Percentiles rank a stretch among this genome's conserved stretches.
Conservation (phyloP, 768 basidiomycete genomes). For the Mycena kentingensis region DNA sequence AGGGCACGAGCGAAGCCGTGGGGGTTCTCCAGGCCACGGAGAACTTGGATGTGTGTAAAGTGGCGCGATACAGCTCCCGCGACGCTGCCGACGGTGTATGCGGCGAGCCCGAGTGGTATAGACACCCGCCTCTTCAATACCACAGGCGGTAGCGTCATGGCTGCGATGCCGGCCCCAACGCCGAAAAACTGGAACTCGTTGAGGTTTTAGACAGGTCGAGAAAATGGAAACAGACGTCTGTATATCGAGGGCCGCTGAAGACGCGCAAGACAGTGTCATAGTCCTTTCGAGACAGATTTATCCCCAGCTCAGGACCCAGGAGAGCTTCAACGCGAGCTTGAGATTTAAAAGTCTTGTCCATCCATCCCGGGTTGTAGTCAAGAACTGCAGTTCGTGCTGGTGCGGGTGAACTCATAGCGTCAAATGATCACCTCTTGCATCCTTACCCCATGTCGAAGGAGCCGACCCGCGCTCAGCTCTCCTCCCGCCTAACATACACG, state of each 20-base stretch:
- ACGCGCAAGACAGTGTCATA: constrained; percentile 9
- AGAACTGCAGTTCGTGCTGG: neutral
- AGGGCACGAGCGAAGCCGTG: constrained; percentile 20
- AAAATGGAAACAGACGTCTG: constrained; percentile 3
- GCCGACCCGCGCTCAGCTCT: constrained; percentile 70
- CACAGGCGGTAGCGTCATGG: neutral
- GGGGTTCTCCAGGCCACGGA: constrained; percentile 10
- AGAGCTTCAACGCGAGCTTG: constrained; percentile 6
- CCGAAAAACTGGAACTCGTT: neutral
- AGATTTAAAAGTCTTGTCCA: constrained; percentile 10
- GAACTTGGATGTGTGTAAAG: neutral
- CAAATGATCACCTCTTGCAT: neutral
- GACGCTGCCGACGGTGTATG: neutral
- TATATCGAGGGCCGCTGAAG: neutral
- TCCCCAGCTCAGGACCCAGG: constrained; percentile 14
- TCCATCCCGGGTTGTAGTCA: constrained; percentile 11
- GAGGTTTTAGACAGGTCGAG: neutral
- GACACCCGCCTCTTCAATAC: neutral
- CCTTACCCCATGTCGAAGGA: constrained; percentile 54
- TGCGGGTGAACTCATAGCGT: neutral
- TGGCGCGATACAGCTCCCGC: constrained; percentile 1
- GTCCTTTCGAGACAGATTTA: constrained; percentile 10
- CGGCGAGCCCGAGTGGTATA: neutral
- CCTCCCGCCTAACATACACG: constrained; percentile 67
- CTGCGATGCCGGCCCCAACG: neutral